Evolutionary conservation across 176 grass and related monocot genomes (phyloP).

Genomic region (Alopecurus myosuroides): DNA sequence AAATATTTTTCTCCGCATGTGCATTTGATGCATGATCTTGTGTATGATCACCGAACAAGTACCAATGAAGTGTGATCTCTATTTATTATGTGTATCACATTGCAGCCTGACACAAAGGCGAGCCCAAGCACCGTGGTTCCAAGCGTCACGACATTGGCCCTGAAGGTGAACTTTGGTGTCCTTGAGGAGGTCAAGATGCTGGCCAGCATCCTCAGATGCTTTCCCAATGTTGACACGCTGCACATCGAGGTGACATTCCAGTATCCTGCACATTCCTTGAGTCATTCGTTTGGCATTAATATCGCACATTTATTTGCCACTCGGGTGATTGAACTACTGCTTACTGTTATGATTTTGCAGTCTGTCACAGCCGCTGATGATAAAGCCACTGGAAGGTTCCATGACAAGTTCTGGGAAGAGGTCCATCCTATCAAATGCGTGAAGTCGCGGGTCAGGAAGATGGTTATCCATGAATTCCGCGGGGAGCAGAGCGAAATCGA

Average conservation of each 20-base stretch:
- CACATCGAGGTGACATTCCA: not conserved
- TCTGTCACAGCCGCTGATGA: not conserved
- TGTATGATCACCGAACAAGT: not conserved
- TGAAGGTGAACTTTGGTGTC: constrained; percentile 1
- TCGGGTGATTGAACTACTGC: not conserved
- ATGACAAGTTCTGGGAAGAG: not conserved
- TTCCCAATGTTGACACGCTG: not conserved
- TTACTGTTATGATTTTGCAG: not conserved
- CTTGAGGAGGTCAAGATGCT: constrained; percentile 4
- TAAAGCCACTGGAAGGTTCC: not conserved
- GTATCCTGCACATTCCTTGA: not conserved
- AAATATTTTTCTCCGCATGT: not conserved
- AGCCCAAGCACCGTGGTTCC: constrained; percentile 6
- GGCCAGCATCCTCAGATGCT: not conserved
- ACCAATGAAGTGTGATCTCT: not conserved
- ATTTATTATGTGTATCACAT: not conserved
- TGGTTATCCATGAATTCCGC: not conserved
- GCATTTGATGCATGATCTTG: not conserved
- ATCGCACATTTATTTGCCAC: not conserved
- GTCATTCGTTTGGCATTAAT: not conserved
- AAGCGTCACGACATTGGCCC: not conserved
- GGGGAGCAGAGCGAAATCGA: not conserved
- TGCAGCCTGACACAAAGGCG: not conserved
- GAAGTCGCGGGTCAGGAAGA: not conserved
- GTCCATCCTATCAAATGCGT: not conserved